phyloP scores from a whole-genome alignment of 441 rosid species.

The Daphne laureola region DNA sequence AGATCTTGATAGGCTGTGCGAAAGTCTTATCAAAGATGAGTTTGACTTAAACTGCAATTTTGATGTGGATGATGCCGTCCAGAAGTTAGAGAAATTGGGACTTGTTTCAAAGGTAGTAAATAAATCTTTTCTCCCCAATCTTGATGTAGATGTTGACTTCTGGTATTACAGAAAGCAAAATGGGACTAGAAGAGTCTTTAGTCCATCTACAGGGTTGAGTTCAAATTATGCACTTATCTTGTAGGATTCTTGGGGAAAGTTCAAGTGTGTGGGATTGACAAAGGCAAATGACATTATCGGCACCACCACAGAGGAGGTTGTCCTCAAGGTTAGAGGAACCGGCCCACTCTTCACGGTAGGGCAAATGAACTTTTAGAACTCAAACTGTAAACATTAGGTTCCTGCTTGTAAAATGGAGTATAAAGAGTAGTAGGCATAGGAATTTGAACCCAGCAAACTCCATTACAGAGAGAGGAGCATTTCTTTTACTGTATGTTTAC shows the following conservation, averaged over 20 bases:
- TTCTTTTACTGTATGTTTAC: too few species aligned
- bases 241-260: conserved; percentile 46
- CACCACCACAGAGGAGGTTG: conserved; percentile 70
- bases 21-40: conserved; percentile 36
- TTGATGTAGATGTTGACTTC: not conserved
- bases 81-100: conserved; percentile 48
- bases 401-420: too few species aligned
- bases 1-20: conserved; percentile 34
- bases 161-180: too few species aligned
- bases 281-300: conserved; percentile 66
- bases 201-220: too few species aligned
- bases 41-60: conserved; percentile 43
- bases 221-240: not conserved
- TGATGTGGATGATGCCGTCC: conserved; percentile 53
- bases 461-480: too few species aligned
- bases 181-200: too few species aligned
- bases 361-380: not conserved
- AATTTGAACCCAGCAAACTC: too few species aligned
- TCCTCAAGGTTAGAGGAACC: conserved; percentile 43
- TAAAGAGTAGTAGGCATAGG: too few species aligned
- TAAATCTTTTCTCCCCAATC: not conserved
- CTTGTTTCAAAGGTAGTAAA: conserved; percentile 55
- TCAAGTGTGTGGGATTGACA: conserved; percentile 36
- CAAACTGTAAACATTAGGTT: too few species aligned
- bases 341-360: conserved; percentile 3